Conservation (phyloP, 805 yeast genomes). For the Wickerhamomyces pijperi region DNA sequence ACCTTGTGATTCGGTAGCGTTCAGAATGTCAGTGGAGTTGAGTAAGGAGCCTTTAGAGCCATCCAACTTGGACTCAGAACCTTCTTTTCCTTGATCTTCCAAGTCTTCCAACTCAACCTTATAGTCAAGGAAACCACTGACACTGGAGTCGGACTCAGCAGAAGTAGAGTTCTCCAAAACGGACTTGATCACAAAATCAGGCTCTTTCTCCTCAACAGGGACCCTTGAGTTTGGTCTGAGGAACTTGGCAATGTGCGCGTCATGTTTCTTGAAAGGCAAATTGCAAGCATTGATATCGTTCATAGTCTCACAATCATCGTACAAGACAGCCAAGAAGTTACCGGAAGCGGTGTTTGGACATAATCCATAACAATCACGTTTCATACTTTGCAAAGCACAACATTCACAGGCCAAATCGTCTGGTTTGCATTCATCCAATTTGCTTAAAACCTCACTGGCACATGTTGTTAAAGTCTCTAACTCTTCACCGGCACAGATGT, state of each 20-base stretch:
- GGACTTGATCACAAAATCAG: constrained; percentile 14
- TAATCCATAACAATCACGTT: constrained; percentile 32
- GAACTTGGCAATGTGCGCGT: constrained; percentile 20
- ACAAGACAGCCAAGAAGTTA: constrained; percentile 32
- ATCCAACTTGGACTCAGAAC: no score
- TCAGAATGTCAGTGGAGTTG: no score
- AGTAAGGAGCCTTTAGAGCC: no score
- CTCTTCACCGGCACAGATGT: constrained; percentile 33
- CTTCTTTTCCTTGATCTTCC: not conserved
- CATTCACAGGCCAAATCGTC: constrained; percentile 47
- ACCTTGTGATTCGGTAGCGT: no score
- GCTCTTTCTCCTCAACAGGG: constrained; percentile 17
- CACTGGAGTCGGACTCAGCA: constrained; percentile 2
- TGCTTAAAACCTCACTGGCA: constrained; percentile 33
- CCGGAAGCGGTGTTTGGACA: constrained; percentile 38
- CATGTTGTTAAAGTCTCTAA: constrained; percentile 30
- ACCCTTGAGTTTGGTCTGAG: constrained; percentile 16
- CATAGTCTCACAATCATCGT: constrained; percentile 33
- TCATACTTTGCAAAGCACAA: constrained; percentile 41
- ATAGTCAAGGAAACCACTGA: not conserved
- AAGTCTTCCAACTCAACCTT: not conserved
- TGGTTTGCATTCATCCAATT: constrained; percentile 38
- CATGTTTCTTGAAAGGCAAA: constrained; percentile 36
- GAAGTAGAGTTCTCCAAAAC: constrained; percentile 10
- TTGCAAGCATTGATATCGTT: constrained; percentile 40